phyloP scores from a whole-genome alignment of 257 asterid species.

The Solanum pinnatisectum region DNA sequence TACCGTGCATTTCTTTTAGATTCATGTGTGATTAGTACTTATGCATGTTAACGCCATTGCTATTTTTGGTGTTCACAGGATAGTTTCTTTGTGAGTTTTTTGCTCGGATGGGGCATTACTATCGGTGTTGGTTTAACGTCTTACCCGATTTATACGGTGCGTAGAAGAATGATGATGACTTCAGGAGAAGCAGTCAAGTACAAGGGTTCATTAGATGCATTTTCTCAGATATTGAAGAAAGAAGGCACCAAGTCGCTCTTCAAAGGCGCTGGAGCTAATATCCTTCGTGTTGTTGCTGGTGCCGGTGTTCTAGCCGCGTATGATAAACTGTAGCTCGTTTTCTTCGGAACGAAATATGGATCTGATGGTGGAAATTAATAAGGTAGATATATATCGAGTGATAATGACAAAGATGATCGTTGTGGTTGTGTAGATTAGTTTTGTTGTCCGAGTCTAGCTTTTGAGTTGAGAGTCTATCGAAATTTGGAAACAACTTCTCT shows the following conservation, averaged over 20 bases:
- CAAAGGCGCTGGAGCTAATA: slow-evolving; percentile 11
- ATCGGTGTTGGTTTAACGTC: slow-evolving; percentile 12
- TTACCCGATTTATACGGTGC: slow-evolving; percentile 10
- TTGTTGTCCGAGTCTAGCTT: not conserved
- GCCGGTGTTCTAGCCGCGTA: slow-evolving; percentile 15
- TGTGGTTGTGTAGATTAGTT: not conserved
- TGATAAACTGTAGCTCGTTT: slow-evolving; percentile 6
- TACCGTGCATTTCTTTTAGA: not conserved
- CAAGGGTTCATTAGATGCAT: slow-evolving; percentile 9
- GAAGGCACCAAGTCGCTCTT: slow-evolving; percentile 11
- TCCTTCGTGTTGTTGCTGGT: slow-evolving; percentile 12
- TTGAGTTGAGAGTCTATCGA: not conserved
- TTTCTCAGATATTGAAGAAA: slow-evolving; percentile 8
- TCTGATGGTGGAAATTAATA: slow-evolving; percentile 9
- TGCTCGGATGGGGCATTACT: slow-evolving; percentile 15
- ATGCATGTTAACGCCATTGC: not conserved
- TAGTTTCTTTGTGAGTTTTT: slow-evolving; percentile 10
- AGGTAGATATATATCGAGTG: not conserved
- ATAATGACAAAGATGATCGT: not conserved
- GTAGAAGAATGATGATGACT: slow-evolving; percentile 15
- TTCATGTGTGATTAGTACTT: not conserved
- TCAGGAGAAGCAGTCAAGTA: slow-evolving; percentile 12
- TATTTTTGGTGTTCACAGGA: not conserved
- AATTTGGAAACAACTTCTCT: not conserved
- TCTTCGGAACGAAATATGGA: slow-evolving; percentile 11